Evolutionary conservation across 106 monocot species (phyloP), one percentile per base, ranked within the genome.

Genomic region (Dactylorhiza incarnata): DNA sequence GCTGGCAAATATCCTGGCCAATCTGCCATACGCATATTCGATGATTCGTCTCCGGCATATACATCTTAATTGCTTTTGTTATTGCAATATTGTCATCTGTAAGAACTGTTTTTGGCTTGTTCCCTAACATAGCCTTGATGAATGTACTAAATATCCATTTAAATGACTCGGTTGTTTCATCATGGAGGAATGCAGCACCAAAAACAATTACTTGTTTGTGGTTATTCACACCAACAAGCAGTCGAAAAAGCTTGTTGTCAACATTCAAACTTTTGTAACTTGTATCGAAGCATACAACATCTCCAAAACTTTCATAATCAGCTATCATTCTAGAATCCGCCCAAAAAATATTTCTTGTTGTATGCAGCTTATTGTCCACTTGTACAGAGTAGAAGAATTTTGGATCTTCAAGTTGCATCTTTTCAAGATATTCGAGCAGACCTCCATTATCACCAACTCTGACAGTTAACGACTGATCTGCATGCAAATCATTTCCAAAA

Each of bases 1-100:
- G 73, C 50, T 58, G 51, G 22, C 17, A 14, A 9, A 74, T 66
- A 82, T 74, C 74, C 65, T 82, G 82, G 26, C 66, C 45, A n/a
- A 82, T 49, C 56, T 82, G 82, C 74, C 82, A 82, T 6, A 65
- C 49, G 47, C 78, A 82, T 1, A 82, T 15, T 10, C 78, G 73
- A 68, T 78, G 78, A 14, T 25, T 26, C 12, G 48, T 20, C 6
- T 56, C 58, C 2, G 76, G 70, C 55, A 76, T 15, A 12, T 44
- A 56, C 15, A 71, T 55, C 22, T 44, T 12, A 23, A 63, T 24
- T 15, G 78, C 77, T 19, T 52, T 74, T 15, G 55, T 6, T 2
- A 82, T 78, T 65, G 78, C 49, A 10, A 47, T 22, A 51, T 45
- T 9, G 16, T 78, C 63, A 66, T 78, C 68, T 13, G 68, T 78